Evolutionary conservation across 2,329 filamentous ascomycete species (phyloP).

Genomic region (Penicillium sp.): DNA sequence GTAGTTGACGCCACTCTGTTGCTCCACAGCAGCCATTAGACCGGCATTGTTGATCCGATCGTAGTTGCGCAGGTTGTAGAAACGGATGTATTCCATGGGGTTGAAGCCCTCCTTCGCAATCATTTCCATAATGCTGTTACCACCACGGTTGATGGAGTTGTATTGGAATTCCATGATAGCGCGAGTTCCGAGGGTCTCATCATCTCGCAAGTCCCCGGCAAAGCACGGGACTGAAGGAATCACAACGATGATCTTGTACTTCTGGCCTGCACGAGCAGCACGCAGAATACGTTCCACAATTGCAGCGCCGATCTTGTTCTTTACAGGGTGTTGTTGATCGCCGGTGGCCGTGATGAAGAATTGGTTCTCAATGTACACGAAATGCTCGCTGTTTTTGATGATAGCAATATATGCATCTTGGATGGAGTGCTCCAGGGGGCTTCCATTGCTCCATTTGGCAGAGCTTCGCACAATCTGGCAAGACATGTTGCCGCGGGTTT

Average conservation of each 20-base stretch:
- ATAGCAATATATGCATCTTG: constrained; percentile 82
- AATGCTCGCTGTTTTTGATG: constrained; percentile 87
- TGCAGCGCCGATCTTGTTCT: constrained; percentile 86
- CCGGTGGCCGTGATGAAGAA: constrained; percentile 97
- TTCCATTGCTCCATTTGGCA: constrained; percentile 95
- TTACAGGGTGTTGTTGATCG: constrained; percentile 79
- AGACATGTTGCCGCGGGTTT: constrained; percentile 39
- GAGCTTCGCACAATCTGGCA: constrained; percentile 71
- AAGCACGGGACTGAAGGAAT: constrained; percentile 94
- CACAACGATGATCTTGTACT: constrained; percentile 86
- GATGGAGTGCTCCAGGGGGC: constrained; percentile 80
- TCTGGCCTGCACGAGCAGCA: constrained; percentile 79
- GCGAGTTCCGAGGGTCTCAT: constrained; percentile 81
- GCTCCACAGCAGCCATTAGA: constrained; percentile 42
- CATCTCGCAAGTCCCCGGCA: constrained; percentile 83
- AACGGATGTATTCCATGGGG: constrained; percentile 80
- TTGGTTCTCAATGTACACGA: constrained; percentile 97
- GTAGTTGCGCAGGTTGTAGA: constrained; percentile 93
- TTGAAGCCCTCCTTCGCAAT: constrained; percentile 77
- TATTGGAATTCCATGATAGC: constrained; percentile 99
- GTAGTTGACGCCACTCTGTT: constrained; percentile 49
- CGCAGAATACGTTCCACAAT: constrained; percentile 89
- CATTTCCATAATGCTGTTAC: constrained; percentile 85
- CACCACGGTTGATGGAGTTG: constrained; percentile 90
- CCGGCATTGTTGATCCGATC: constrained; percentile 74